Evolutionary conservation across 2,329 filamentous ascomycete genomes (phyloP).

Genomic region (Metarhizium guizhouense): DNA sequence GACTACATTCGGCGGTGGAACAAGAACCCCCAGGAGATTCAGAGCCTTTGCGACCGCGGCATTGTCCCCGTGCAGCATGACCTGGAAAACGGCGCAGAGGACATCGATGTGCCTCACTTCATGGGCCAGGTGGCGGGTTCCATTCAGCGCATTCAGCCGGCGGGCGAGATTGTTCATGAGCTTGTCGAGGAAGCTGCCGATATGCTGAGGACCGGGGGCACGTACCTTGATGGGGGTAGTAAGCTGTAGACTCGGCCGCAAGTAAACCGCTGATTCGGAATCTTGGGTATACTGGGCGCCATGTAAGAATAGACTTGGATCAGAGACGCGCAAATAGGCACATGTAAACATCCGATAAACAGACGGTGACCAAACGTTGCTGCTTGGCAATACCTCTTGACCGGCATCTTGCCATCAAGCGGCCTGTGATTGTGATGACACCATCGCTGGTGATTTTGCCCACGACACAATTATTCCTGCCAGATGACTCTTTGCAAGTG

Average conservation of each 20-base stretch:
- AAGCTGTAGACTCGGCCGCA: neutral
- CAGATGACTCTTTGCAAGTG: no score
- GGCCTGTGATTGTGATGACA: no score
- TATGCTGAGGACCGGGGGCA: neutral
- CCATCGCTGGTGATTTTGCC: no score
- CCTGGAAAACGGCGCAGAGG: constrained; percentile 63
- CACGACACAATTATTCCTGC: no score
- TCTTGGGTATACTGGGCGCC: no score
- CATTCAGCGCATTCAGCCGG: constrained; percentile 70
- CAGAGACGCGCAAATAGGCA: no score
- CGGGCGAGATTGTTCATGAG: constrained; percentile 74
- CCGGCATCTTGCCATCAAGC: no score
- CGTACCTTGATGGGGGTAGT: neutral
- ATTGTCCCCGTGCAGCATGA: constrained; percentile 77
- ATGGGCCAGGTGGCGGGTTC: constrained; percentile 90
- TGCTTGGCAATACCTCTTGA: no score
- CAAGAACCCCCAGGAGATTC: constrained; percentile 62
- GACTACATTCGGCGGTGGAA: constrained; percentile 82
- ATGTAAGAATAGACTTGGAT: no score
- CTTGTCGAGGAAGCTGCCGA: constrained; percentile 74
- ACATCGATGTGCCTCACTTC: constrained; percentile 77
- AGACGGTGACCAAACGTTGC: no score
- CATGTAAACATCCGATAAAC: no score
- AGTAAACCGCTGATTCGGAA: neutral
- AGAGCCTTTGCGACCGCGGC: constrained; percentile 64